phyloP scores from a whole-genome alignment of 352 stramenopile genomes.

The Plasmopara viticola region DNA sequence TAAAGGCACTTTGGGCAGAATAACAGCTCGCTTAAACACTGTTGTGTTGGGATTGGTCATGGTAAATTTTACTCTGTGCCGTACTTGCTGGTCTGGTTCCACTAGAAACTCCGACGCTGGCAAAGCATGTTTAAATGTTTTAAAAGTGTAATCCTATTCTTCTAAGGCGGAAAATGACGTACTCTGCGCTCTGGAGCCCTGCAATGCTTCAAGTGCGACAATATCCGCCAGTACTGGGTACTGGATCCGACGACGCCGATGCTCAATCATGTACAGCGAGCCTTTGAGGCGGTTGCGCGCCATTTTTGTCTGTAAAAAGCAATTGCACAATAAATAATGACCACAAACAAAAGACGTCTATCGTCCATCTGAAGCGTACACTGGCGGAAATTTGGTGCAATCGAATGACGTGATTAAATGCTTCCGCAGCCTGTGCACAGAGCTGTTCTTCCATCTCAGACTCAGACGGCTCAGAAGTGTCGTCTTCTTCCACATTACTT shows the following conservation, averaged over 20 bases:
- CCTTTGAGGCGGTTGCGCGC: slow-evolving; percentile 54
- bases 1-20: slow-evolving; percentile 44
- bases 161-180: slow-evolving; percentile 7
- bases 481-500: slow-evolving; percentile 5
- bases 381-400: slow-evolving; percentile 48
- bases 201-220: slow-evolving; percentile 31
- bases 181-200: slow-evolving; percentile 47
- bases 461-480: slow-evolving; percentile 17
- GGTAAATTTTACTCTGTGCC: slow-evolving; percentile 20
- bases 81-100: slow-evolving; percentile 16
- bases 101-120: slow-evolving; percentile 42
- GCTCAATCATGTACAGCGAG: slow-evolving; percentile 25
- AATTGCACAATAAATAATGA: slow-evolving; percentile 2
- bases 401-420: slow-evolving; percentile 66
- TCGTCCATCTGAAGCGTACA: slow-evolving; percentile 24
- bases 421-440: slow-evolving; percentile 48
- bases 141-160: slow-evolving; percentile 2
- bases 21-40: slow-evolving; percentile 28
- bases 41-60: slow-evolving; percentile 23
- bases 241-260: slow-evolving; percentile 16
- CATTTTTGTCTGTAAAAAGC: slow-evolving; percentile 34
- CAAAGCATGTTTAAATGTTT: background rate
- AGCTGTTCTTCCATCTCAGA: slow-evolving; percentile 71
- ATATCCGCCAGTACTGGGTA: slow-evolving; percentile 25
- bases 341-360: background rate